Evolutionary conservation across 208 protist genomes (phyloP), one percentile per base, ranked within the genome.

Genomic region (Trypanosoma congolense): DNA sequence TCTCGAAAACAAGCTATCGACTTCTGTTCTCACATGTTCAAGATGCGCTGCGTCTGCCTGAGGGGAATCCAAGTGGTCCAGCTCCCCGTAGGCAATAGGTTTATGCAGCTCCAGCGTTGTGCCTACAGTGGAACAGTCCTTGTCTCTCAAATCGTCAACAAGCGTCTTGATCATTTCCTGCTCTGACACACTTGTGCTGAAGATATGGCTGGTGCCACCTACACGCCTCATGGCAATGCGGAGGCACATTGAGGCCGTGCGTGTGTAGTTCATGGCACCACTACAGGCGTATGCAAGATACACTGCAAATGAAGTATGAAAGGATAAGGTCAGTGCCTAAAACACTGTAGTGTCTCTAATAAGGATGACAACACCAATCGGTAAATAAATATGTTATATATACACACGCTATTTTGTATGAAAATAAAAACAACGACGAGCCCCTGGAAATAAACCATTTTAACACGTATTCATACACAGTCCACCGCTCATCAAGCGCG

Each of bases 11-110:
- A 92, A 71, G 61, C 81, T 69, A 18, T 91, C 77, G 1, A 87
- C 63, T 40, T 75, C 74, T 0, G 33, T 38, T 9, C 71, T 60
- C 9, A 92, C 51, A 21, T 70, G 69, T 30, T 70, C 67, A 8
- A 72, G 10, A 47, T 87, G 83, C 22, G 67, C 59, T 3, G 61
- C 67, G 54, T 95, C 87, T 3, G 71, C 73, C 54, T 92, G 79
- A 0, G 87, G 83, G 65, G 83, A 89, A 45, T 95, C 83, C 66
- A 95, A 82, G 61, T 95, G 87, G 30, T 78, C 76, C 38, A 94
- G 65, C 45, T 87, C 79, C 4, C 76, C 68, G 3, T 61, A 56
- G 22, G 70, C 33, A 40, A 87, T 57, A 46, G 61, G 82, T 53
- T 73, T 83, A 22, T 63, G 61, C 55, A 81, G 65, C 12, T 70